Conservation (phyloP, 805 yeast genomes). For the Pichia kluyveri region DNA sequence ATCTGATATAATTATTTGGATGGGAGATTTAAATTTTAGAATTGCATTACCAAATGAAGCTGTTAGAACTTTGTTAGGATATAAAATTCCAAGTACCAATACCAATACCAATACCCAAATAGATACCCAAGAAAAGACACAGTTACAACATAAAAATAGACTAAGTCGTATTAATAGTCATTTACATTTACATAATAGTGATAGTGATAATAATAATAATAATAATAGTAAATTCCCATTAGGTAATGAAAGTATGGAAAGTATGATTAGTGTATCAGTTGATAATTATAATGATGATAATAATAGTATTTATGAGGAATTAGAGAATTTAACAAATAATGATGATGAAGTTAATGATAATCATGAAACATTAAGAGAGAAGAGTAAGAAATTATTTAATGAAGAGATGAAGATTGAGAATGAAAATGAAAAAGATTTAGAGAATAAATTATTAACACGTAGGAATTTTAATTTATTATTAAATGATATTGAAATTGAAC, state of each 20-base stretch:
- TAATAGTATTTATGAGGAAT: conserved; percentile 1
- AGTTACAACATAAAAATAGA: no score
- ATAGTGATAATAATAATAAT: no score
- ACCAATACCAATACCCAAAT: not conserved
- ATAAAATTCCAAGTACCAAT: not conserved
- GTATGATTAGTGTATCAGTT: not conserved
- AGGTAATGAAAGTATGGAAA: not conserved
- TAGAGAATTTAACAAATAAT: not conserved
- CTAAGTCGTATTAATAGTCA: no score
- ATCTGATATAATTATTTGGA: conserved; percentile 79
- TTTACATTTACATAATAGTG: no score
- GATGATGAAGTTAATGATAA: not conserved
- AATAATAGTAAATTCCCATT: not conserved
- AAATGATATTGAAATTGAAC: not conserved
- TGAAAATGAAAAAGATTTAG: conserved; percentile 2
- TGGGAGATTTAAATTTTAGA: conserved; percentile 91
- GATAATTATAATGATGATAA: conserved; percentile 1
- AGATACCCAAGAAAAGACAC: no score
- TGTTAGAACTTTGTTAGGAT: conserved; percentile 37
- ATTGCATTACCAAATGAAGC: conserved; percentile 62
- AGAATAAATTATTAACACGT: not conserved
- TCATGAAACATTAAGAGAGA: not conserved
- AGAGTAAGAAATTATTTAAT: not conserved
- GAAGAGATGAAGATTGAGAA: conserved; percentile 1
- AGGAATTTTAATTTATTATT: not conserved